Percentiles rank a stretch among this genome's conserved stretches.
Evolutionary conservation across 1,284 basidiomycete genomes (phyloP).

Genomic region (Rhodotorula sp.): DNA sequence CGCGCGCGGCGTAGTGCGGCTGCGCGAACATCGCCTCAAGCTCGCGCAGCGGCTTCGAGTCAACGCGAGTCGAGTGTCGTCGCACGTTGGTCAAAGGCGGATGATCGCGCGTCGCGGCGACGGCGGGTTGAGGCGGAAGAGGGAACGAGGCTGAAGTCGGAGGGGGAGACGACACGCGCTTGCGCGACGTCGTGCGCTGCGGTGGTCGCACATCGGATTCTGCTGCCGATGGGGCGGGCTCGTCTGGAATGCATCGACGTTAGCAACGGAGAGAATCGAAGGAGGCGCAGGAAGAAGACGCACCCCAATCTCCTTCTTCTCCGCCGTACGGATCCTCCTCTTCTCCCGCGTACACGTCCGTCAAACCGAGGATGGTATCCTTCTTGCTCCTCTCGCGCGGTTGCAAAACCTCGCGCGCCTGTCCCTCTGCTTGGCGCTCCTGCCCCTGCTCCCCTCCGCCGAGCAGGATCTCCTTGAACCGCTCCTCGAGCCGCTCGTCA

Average conservation of each 20-base stretch:
- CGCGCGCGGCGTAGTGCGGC: neutral
- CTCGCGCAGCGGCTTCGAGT: conserved; percentile 37
- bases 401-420: neutral
- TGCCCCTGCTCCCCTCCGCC: neutral
- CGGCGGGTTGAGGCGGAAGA: conserved; percentile 5
- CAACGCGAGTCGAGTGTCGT: conserved; percentile 27
- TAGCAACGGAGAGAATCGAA: no score
- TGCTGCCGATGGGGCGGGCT: neutral
- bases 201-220: neutral
- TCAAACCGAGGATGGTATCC: conserved; percentile 32
- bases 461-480: conserved; percentile 26
- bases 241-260: neutral
- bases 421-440: neutral
- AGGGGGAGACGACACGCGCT: neutral
- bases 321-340: neutral
- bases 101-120: neutral
- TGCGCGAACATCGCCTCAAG: conserved; percentile 22
- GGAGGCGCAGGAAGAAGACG: neutral
- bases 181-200: neutral
- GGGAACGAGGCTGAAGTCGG: conserved; percentile 1
- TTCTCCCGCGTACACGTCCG: conserved; percentile 27
- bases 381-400: conserved; percentile 18
- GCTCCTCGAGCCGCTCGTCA: conserved; percentile 15
- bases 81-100: neutral
- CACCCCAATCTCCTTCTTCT: conserved; percentile 18